Evolutionary conservation across 306 rosid species (phyloP).

Genomic region (Castanospermum australe): DNA sequence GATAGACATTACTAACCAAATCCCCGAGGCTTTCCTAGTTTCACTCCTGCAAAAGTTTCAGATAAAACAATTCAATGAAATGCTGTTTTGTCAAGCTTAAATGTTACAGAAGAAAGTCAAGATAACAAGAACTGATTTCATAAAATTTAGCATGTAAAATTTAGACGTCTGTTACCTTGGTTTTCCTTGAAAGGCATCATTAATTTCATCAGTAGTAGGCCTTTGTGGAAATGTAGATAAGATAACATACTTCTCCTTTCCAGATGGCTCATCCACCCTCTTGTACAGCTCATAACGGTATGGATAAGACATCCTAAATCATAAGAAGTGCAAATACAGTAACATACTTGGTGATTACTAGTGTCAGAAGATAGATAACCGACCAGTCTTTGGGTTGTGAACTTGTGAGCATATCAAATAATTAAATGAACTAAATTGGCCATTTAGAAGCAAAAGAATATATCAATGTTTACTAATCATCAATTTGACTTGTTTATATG

Average conservation of each 20-base stretch:
- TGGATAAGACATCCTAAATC: slow-evolving; percentile 54
- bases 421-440: background rate
- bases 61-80: slow-evolving; percentile 16
- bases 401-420: slow-evolving; percentile 5
- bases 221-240: slow-evolving; percentile 58
- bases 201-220: slow-evolving; percentile 70
- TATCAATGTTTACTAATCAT: background rate
- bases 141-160: background rate
- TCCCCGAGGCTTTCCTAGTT: slow-evolving; percentile 54
- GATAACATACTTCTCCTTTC: slow-evolving; percentile 71
- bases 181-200: slow-evolving; percentile 71
- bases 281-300: slow-evolving; percentile 71
- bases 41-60: slow-evolving; percentile 51
- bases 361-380: background rate
- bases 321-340: slow-evolving; percentile 1
- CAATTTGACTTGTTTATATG: background rate
- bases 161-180: slow-evolving; percentile 44
- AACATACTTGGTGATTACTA: background rate
- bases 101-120: background rate
- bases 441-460: background rate
- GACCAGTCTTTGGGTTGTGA: background rate
- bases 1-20: slow-evolving; percentile 55
- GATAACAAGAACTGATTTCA: background rate
- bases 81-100: slow-evolving; percentile 5
- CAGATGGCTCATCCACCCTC: slow-evolving; percentile 73